Evolutionary conservation across 805 yeast species (phyloP).

Genomic region (Alloascoidea africana): DNA sequence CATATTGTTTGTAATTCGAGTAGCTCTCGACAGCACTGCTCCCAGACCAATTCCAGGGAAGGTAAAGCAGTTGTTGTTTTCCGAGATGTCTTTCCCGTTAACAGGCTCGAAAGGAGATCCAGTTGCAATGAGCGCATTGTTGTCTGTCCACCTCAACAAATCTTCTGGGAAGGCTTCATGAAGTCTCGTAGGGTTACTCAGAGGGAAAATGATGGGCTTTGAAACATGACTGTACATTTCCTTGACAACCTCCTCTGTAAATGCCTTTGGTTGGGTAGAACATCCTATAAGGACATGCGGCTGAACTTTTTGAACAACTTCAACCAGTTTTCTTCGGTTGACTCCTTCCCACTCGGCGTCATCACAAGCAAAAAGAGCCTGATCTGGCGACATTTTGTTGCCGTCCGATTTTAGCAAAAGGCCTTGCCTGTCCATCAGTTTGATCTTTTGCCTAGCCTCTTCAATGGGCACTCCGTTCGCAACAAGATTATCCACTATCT

Average conservation of each 20-base stretch:
- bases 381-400: slow-evolving; percentile 31
- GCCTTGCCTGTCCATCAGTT: slow-evolving; percentile 62
- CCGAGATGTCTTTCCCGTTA: slow-evolving; percentile 73
- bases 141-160: slow-evolving; percentile 83
- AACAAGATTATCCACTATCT: slow-evolving; percentile 69
- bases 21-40: slow-evolving; percentile 64
- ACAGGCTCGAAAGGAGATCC: slow-evolving; percentile 98
- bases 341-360: slow-evolving; percentile 56
- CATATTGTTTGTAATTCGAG: slow-evolving; percentile 63
- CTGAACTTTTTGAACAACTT: slow-evolving; percentile 42
- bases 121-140: slow-evolving; percentile 85
- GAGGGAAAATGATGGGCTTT: slow-evolving; percentile 88
- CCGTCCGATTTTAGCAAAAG: slow-evolving; percentile 41
- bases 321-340: slow-evolving; percentile 44
- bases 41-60: slow-evolving; percentile 89
- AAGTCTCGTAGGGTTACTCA: slow-evolving; percentile 89
- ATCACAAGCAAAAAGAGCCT: slow-evolving; percentile 51
- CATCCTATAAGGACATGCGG: slow-evolving; percentile 93
- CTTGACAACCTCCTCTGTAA: slow-evolving; percentile 59
- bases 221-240: slow-evolving; percentile 79
- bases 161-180: slow-evolving; percentile 93
- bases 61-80: slow-evolving; percentile 81
- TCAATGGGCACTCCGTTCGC: slow-evolving; percentile 54
- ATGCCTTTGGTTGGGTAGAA: slow-evolving; percentile 92
- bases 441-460: slow-evolving; percentile 53